Percentiles rank a stretch among this genome's conserved stretches.
Conservation (phyloP, 1,284 basidiomycete genomes). For the Moesziomyces sp. region DNA sequence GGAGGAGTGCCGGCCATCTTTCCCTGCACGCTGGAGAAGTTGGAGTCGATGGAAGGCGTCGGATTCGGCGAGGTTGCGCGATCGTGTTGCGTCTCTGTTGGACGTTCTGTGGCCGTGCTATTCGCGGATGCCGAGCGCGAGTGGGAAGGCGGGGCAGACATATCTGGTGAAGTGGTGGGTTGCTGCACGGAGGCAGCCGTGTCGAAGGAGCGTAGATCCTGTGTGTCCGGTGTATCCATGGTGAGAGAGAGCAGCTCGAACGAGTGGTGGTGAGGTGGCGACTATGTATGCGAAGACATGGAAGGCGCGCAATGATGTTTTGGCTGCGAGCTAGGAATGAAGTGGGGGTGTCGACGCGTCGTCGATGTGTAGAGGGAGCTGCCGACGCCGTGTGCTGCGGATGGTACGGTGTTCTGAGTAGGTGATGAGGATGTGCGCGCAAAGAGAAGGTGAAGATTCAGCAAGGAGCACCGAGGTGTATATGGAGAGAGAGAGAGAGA, state of each 20-base stretch:
- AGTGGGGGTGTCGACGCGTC: background rate
- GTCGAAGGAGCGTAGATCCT: background rate
- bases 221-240: background rate
- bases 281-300: background rate
- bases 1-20: constrained; percentile 46
- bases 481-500: no score
- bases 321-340: background rate
- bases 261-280: background rate
- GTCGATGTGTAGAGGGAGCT: background rate
- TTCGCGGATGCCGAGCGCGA: constrained; percentile 12
- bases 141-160: background rate
- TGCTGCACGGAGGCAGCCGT: background rate
- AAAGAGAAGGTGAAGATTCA: no score
- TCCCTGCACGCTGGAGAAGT: constrained; percentile 50
- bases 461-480: no score
- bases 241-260: background rate
- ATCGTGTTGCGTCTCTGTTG: constrained; percentile 1
- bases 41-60: constrained; percentile 42
- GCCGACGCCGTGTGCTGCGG: no score
- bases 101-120: constrained; percentile 29
- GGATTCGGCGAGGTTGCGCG: constrained; percentile 14
- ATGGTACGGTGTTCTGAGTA: no score
- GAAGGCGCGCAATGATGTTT: background rate
- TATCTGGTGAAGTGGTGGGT: background rate
- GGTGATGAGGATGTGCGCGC: no score